These are phyloP conservation scores for Eleusine indica DNA, from an alignment of 176 grass and related monocot species.

Conservation along the genomic window DNA sequence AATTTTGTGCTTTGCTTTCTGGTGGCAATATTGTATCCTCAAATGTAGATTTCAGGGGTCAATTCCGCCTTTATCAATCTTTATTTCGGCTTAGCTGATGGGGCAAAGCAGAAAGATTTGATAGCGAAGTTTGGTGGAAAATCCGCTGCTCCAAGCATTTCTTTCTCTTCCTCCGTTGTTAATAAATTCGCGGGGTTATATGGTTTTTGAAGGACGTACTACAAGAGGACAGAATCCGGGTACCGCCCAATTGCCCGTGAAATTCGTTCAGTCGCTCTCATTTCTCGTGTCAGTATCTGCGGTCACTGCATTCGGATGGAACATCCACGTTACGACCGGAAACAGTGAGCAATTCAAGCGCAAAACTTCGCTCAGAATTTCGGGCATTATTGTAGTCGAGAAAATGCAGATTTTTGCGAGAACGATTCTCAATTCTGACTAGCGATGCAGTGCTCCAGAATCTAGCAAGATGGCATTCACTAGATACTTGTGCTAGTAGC, in stretches of 20 bases:
- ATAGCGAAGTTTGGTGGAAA: slow-evolving; percentile 1
- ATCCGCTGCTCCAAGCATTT: background rate
- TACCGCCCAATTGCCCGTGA: background rate
- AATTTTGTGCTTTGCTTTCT: background rate
- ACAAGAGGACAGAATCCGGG: background rate
- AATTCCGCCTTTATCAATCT: background rate
- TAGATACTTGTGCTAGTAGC: background rate
- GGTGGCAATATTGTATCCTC: slow-evolving; percentile 22
- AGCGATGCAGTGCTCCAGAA: background rate
- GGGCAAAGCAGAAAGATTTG: slow-evolving; percentile 8
- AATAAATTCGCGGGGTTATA: too few species aligned
- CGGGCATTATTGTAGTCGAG: background rate
- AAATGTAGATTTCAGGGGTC: slow-evolving; percentile 37
- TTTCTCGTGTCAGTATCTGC: background rate
- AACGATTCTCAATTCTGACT: background rate
- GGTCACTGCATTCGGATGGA: background rate
- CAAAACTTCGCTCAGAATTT: background rate
- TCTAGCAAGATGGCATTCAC: background rate
- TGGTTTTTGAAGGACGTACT: background rate
- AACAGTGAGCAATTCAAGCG: background rate
- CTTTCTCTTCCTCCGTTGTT: background rate
- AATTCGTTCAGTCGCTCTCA: background rate
- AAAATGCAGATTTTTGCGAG: background rate
- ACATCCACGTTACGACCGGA: background rate
- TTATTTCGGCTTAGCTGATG: background rate